Conservation (phyloP, 2,329 filamentous ascomycete genomes). For the Lasiodiplodia hormozganensis region DNA sequence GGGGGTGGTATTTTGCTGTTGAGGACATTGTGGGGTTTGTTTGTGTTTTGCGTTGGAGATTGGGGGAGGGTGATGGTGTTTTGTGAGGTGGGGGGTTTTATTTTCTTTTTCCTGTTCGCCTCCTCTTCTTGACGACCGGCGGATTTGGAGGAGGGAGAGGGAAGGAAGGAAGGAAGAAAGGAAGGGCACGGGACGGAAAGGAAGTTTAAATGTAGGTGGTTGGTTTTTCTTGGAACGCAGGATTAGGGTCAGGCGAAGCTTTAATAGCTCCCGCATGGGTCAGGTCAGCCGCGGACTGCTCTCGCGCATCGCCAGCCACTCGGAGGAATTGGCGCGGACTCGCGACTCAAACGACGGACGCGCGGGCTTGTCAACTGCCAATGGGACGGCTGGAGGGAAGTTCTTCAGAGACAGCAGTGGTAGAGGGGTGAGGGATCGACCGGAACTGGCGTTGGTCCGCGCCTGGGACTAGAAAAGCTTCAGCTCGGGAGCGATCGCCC, state of each 20-base stretch:
- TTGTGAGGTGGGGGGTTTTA: too few relatives aligned
- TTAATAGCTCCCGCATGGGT: not conserved
- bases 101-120: too few relatives aligned
- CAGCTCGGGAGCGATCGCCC: conserved; percentile 9
- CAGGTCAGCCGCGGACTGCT: not conserved
- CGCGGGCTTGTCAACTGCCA: not conserved
- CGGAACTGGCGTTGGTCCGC: not conserved
- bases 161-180: too few relatives aligned
- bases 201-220: not conserved
- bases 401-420: not conserved
- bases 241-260: not conserved
- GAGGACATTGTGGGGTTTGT: not conserved
- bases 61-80: too few relatives aligned
- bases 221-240: not conserved
- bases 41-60: not conserved
- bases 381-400: not conserved
- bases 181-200: not conserved
- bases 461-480: conserved; percentile 11
- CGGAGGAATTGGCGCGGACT: not conserved
- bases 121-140: too few relatives aligned
- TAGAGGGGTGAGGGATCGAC: not conserved
- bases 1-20: conserved; percentile 10
- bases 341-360: not conserved
- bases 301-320: not conserved
- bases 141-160: too few relatives aligned